phyloP scores from a whole-genome alignment of 2,329 filamentous ascomycete species.

The Sporothrix brasiliensis region DNA sequence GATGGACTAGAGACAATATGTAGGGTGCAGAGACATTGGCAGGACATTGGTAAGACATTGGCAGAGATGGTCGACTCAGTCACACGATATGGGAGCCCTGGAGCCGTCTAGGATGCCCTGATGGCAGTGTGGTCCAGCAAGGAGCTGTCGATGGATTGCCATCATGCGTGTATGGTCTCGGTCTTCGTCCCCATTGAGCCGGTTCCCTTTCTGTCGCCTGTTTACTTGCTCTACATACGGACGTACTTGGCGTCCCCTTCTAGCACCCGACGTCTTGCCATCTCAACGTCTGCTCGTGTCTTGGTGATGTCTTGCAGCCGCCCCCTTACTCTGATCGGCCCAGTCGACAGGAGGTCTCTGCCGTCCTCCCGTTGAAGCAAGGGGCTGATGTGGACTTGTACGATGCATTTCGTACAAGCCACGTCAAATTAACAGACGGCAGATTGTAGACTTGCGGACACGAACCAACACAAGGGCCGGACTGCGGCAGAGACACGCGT shows the following conservation, averaged over 20 bases:
- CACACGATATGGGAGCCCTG: neutral
- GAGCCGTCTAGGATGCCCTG: neutral
- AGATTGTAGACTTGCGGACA: neutral
- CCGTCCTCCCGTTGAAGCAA: constrained; percentile 2
- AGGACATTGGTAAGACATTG: neutral
- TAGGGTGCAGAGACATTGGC: neutral
- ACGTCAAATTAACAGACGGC: no score
- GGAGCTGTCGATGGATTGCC: neutral
- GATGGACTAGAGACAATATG: neutral
- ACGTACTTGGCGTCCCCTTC: neutral
- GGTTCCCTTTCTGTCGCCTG: neutral
- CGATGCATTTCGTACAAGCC: no score
- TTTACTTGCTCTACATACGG: neutral
- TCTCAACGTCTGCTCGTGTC: no score
- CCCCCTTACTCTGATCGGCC: neutral
- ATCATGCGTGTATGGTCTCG: neutral
- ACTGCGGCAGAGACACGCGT: neutral
- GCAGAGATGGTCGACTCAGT: neutral
- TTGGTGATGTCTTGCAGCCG: neutral
- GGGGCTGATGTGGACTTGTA: neutral
- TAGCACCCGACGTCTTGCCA: neutral
- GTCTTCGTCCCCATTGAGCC: neutral
- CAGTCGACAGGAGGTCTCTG: neutral
- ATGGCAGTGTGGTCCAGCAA: neutral
- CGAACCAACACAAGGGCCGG: neutral